These are phyloP conservation scores for Sclerotinia minor DNA, from an alignment of 2,329 filamentous ascomycete genomes.

Conservation along the genomic window DNA sequence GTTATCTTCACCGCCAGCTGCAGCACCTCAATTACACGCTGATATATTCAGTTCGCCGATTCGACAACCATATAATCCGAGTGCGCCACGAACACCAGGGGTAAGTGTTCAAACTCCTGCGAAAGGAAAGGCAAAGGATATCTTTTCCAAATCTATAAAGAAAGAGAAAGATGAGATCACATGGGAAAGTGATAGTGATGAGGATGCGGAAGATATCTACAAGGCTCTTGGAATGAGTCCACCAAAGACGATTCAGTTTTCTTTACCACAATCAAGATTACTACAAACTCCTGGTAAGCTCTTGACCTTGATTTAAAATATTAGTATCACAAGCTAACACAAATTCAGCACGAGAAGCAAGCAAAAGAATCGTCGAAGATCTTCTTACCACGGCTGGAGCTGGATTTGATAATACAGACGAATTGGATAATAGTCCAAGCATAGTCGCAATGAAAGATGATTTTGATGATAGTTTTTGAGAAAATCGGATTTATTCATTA, in stretches of 20 bases:
- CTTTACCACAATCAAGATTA: constrained; percentile 72
- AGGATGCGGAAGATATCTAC: constrained; percentile 60
- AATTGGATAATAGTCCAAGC: constrained; percentile 60
- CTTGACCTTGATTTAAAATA: background rate
- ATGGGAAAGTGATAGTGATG: constrained; percentile 70
- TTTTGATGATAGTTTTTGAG: constrained; percentile 61
- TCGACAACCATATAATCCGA: constrained; percentile 43
- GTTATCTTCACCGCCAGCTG: constrained; percentile 73
- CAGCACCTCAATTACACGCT: constrained; percentile 77
- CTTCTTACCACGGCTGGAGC: constrained; percentile 76
- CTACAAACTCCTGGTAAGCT: constrained; percentile 76
- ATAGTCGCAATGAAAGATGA: constrained; percentile 66
- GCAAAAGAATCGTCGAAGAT: constrained; percentile 77
- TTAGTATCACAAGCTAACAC: constrained; percentile 10
- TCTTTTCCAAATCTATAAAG: constrained; percentile 44
- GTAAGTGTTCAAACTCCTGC: constrained; percentile 82
- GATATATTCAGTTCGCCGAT: constrained; percentile 82
- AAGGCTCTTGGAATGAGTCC: constrained; percentile 73
- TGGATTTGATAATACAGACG: constrained; percentile 54
- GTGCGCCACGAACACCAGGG: constrained; percentile 69
- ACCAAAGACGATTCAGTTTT: constrained; percentile 90
- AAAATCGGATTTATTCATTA: constrained; percentile 31
- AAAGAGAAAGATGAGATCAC: constrained; percentile 55
- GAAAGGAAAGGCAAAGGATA: constrained; percentile 52
- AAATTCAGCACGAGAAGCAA: constrained; percentile 71